A percentile compares a stretch with the other conserved stretches of the same genome.
Evolutionary conservation across 192 early-diverging fungal genomes (phyloP).

Genomic region (Gryganskiella cystojenkinii): DNA sequence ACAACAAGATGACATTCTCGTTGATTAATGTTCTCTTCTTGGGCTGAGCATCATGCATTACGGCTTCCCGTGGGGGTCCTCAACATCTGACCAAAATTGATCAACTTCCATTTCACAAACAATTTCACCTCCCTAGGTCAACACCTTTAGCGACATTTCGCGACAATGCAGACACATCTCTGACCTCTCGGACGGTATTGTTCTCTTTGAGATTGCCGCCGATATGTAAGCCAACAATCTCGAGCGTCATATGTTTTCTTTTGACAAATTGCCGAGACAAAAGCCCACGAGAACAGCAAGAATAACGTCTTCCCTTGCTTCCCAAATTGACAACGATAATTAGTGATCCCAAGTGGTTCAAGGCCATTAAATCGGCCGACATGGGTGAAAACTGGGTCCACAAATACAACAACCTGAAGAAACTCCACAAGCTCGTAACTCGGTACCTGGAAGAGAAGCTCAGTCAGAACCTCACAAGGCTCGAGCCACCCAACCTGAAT

Average conservation of each 20-base stretch:
- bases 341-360: slow-evolving; percentile 95
- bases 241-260: slow-evolving; percentile 1
- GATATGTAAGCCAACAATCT: slow-evolving; percentile 74
- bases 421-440: slow-evolving; percentile 85
- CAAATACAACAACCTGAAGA: slow-evolving; percentile 93
- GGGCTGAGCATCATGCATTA: too few species aligned
- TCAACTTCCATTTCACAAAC: not conserved
- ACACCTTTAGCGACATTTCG: slow-evolving; percentile 69
- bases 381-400: slow-evolving; percentile 95
- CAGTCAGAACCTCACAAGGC: slow-evolving; percentile 67
- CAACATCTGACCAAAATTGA: not conserved
- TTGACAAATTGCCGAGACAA: too few species aligned
- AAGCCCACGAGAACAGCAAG: slow-evolving; percentile 1
- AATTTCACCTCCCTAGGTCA: slow-evolving; percentile 57
- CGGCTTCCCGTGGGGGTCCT: too few species aligned
- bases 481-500: slow-evolving; percentile 81
- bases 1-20: too few species aligned
- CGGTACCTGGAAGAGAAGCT: slow-evolving; percentile 91
- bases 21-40: too few species aligned
- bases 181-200: slow-evolving; percentile 84
- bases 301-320: not conserved
- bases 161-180: slow-evolving; percentile 54
- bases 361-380: slow-evolving; percentile 72
- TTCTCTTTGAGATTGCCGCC: slow-evolving; percentile 83
- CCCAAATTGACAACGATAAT: not conserved